A percentile compares a stretch with the other conserved stretches of the same genome.
phyloP scores from a whole-genome alignment of 257 asterid species.

The Eustoma russellianum region DNA sequence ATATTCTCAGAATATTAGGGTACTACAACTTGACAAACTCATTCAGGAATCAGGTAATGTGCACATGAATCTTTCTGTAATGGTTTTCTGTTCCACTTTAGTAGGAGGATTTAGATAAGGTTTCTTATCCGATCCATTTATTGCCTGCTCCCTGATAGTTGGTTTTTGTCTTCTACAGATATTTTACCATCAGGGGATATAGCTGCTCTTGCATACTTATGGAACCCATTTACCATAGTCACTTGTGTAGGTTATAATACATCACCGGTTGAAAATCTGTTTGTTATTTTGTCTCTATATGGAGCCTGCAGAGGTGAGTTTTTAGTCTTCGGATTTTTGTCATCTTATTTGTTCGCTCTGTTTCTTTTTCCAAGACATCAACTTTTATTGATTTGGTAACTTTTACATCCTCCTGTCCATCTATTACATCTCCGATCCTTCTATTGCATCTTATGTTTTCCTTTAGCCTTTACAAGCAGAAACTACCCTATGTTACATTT shows the following conservation, averaged over 20 bases:
- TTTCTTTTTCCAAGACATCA: too few relatives aligned
- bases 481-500: too few relatives aligned
- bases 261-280: conserved; percentile 72
- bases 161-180: conserved; percentile 26
- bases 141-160: neutral
- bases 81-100: neutral
- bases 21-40: conserved; percentile 47
- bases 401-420: too few relatives aligned
- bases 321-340: conserved; percentile 3
- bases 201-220: conserved; percentile 85
- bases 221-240: conserved; percentile 88
- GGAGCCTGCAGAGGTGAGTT: conserved; percentile 84
- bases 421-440: too few relatives aligned
- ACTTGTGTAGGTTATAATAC: conserved; percentile 87
- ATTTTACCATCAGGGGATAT: conserved; percentile 74
- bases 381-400: too few relatives aligned
- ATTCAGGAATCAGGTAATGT: conserved; percentile 34
- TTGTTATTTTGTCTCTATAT: conserved; percentile 60
- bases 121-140: neutral
- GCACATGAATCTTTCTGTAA: neutral
- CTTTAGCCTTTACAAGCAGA: too few relatives aligned
- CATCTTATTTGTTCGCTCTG: neutral
- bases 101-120: neutral
- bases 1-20: conserved; percentile 40
- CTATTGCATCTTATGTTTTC: too few relatives aligned